phyloP scores from a whole-genome alignment of 495 filamentous ascomycete species.

The Letharia lupina region DNA sequence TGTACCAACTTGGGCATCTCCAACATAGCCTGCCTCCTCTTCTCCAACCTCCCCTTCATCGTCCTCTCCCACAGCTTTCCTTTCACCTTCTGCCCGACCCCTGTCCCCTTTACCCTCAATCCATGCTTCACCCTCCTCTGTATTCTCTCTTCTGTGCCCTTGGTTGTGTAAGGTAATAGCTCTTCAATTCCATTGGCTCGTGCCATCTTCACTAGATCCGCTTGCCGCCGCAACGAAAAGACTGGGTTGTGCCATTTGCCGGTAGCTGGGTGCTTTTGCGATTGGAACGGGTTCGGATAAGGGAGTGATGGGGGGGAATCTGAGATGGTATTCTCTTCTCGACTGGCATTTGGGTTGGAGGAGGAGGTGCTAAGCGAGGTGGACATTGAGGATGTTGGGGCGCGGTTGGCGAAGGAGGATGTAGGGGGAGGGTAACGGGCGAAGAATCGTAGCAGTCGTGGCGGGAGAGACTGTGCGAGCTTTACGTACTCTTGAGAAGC shows the following conservation, averaged over 20 bases:
- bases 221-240: slow-evolving; percentile 78
- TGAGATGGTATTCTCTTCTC: slow-evolving; percentile 12
- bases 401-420: slow-evolving; percentile 34
- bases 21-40: slow-evolving; percentile 83
- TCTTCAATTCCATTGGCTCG: slow-evolving; percentile 72
- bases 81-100: slow-evolving; percentile 88
- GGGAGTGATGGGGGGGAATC: slow-evolving; percentile 30
- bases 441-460: slow-evolving; percentile 78
- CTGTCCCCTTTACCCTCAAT: slow-evolving; percentile 76
- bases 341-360: slow-evolving; percentile 23
- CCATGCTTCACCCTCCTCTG: slow-evolving; percentile 61
- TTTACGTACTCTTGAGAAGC: slow-evolving; percentile 40
- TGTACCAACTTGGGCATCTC: slow-evolving; percentile 85
- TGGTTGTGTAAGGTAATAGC: slow-evolving; percentile 66
- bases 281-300: slow-evolving; percentile 65
- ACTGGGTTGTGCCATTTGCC: slow-evolving; percentile 71
- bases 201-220: slow-evolving; percentile 84
- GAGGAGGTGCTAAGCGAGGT: slow-evolving; percentile 32
- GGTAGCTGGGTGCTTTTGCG: slow-evolving; percentile 59
- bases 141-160: slow-evolving; percentile 63
- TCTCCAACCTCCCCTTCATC: slow-evolving; percentile 73
- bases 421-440: slow-evolving; percentile 67
- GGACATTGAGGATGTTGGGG: slow-evolving; percentile 31
- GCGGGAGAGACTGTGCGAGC: slow-evolving; percentile 60
- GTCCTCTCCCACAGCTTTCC: slow-evolving; percentile 88